These are phyloP conservation scores for Parasitella parasitica DNA, from an alignment of 371 early-diverging fungal genomes.

Conservation along the genomic window DNA sequence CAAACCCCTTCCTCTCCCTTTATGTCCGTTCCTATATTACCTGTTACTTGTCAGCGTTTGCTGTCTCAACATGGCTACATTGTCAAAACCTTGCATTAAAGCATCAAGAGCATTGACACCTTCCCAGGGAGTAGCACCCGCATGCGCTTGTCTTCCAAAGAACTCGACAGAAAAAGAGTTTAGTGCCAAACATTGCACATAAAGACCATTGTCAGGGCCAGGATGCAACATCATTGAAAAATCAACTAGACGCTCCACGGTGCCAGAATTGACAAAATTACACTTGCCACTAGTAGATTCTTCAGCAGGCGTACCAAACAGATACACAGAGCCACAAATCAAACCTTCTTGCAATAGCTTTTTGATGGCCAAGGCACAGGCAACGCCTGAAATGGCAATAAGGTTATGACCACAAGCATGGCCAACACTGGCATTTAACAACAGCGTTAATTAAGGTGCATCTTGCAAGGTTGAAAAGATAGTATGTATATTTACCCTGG, in stretches of 20 bases:
- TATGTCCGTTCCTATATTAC: too few species aligned
- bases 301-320: constrained; percentile 85
- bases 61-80: constrained; percentile 67
- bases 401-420: constrained; percentile 71
- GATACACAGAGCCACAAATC: constrained; percentile 57
- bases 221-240: constrained; percentile 73
- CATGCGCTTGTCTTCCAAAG: constrained; percentile 66
- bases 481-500: constrained; percentile 40
- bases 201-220: constrained; percentile 25
- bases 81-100: constrained; percentile 57
- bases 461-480: neutral
- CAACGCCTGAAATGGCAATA: constrained; percentile 72
- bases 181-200: constrained; percentile 43
- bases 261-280: constrained; percentile 58
- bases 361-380: constrained; percentile 61
- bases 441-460: neutral
- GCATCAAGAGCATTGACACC: constrained; percentile 81
- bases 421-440: constrained; percentile 45
- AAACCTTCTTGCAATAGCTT: constrained; percentile 49
- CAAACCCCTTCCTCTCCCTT: neutral
- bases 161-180: constrained; percentile 52
- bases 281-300: constrained; percentile 75
- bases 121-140: constrained; percentile 55
- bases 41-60: constrained; percentile 60
- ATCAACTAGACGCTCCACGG: constrained; percentile 60